phyloP scores from a whole-genome alignment of 2,329 filamentous ascomycete species.

The Xylaria polymorpha region DNA sequence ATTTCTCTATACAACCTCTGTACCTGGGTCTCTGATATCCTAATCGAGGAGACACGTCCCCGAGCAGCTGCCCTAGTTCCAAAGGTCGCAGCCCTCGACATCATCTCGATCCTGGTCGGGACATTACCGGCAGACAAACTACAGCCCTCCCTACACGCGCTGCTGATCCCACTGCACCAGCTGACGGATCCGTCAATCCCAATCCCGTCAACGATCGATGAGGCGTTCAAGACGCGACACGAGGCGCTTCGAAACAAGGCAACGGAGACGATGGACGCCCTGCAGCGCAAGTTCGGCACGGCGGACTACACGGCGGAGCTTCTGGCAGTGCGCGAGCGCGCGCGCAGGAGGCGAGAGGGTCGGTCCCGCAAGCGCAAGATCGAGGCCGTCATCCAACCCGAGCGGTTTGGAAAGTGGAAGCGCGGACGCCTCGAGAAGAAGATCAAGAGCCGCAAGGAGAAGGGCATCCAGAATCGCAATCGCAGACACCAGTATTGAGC shows the following conservation, averaged over 20 bases:
- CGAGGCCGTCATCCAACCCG: slow-evolving; percentile 84
- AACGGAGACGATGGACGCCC: slow-evolving; percentile 79
- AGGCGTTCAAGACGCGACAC: slow-evolving; percentile 74
- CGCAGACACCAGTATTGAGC: slow-evolving; percentile 76
- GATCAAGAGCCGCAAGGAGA: slow-evolving; percentile 84
- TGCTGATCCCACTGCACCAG: slow-evolving; percentile 76
- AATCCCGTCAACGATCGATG: slow-evolving; percentile 76
- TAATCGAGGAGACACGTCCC: slow-evolving; percentile 78
- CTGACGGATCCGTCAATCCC: slow-evolving; percentile 84
- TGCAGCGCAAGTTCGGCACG: slow-evolving; percentile 88
- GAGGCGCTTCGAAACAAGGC: slow-evolving; percentile 77
- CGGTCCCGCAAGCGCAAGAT: slow-evolving; percentile 88
- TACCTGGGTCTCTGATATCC: slow-evolving; percentile 78
- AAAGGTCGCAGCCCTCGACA: slow-evolving; percentile 79
- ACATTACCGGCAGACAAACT: slow-evolving; percentile 70
- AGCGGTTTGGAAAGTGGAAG: slow-evolving; percentile 82
- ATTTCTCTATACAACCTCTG: slow-evolving; percentile 77
- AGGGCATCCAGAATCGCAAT: slow-evolving; percentile 76
- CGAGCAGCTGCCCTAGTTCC: slow-evolving; percentile 73
- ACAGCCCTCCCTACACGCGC: slow-evolving; percentile 69
- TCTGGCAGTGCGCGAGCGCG: slow-evolving; percentile 75
- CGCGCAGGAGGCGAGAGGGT: slow-evolving; percentile 77
- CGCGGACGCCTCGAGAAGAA: slow-evolving; percentile 85
- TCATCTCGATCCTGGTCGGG: slow-evolving; percentile 76
- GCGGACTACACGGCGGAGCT: slow-evolving; percentile 81